Percentiles rank a stretch among this genome's conserved stretches.
Evolutionary conservation across 225 moss, liverwort and hornwort genomes (phyloP).

Genomic region (Neckera pumila): DNA sequence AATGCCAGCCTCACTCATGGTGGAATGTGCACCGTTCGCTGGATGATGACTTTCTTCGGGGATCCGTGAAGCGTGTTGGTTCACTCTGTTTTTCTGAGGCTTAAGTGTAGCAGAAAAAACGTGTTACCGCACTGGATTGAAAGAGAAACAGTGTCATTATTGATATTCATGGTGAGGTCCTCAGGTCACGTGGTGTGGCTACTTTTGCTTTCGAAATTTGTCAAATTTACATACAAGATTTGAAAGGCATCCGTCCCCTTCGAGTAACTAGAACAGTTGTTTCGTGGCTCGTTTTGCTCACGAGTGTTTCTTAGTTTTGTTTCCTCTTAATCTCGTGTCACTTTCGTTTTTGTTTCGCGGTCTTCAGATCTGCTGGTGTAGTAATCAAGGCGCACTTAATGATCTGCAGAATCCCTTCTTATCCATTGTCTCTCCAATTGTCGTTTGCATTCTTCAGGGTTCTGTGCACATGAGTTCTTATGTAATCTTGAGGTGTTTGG

Average conservation of each 20-base stretch:
- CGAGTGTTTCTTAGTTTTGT: not conserved
- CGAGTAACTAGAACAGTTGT: conserved; percentile 3
- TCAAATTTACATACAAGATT: not conserved
- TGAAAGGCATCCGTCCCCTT: not conserved
- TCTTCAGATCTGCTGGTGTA: not conserved
- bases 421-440: not conserved
- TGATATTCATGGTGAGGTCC: not conserved
- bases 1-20: not conserved
- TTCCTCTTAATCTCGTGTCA: not conserved
- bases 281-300: not conserved
- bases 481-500: not conserved
- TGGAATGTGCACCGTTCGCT: not conserved
- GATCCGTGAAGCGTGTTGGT: not conserved
- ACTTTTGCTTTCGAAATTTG: not conserved
- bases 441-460: not conserved
- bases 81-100: not conserved
- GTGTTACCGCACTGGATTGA: not conserved
- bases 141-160: not conserved
- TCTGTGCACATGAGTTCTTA: not conserved
- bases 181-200: not conserved
- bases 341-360: not conserved
- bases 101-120: not conserved
- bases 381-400: not conserved
- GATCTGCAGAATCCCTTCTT: not conserved
- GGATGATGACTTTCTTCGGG: not conserved